A percentile compares a stretch with the other conserved stretches of the same genome.
Conservation (phyloP, 495 filamentous ascomycete species). For the Hypoxylon fuscum region DNA sequence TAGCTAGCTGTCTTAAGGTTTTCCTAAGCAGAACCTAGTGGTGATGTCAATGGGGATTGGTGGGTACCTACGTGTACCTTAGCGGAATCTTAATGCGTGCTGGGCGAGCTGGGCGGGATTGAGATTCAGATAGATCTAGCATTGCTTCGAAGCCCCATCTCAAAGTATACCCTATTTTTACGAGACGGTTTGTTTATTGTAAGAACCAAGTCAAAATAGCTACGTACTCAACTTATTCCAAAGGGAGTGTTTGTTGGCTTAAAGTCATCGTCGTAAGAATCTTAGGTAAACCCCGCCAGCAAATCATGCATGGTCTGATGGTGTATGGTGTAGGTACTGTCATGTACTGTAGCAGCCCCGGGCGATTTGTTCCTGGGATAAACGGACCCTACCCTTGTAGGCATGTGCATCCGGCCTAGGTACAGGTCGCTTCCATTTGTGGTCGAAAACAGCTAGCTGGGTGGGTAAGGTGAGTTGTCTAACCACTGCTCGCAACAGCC, state of each 20-base stretch:
- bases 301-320: background rate
- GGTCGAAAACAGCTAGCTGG: background rate
- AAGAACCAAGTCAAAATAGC: too few relatives aligned
- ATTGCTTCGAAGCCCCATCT: slow-evolving; percentile 4
- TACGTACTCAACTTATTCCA: too few relatives aligned
- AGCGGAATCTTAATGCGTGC: slow-evolving; percentile 16
- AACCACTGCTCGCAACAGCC: background rate
- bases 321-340: background rate
- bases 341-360: slow-evolving; percentile 4
- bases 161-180: background rate
- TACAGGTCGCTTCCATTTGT: background rate
- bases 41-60: slow-evolving; percentile 35
- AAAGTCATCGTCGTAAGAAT: background rate
- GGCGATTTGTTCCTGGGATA: slow-evolving; percentile 2
- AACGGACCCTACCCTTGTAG: background rate
- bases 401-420: background rate
- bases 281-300: background rate
- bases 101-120: slow-evolving; percentile 7
- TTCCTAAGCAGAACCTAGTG: slow-evolving; percentile 14
- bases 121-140: slow-evolving; percentile 13
- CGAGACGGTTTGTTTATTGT: too few relatives aligned
- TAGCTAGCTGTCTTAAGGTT: slow-evolving; percentile 4
- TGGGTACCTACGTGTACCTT: slow-evolving; percentile 29
- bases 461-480: background rate
- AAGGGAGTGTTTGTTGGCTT: too few relatives aligned